Evolutionary conservation across 148 eudicot species (phyloP).

Genomic region (Spergularia marina): DNA sequence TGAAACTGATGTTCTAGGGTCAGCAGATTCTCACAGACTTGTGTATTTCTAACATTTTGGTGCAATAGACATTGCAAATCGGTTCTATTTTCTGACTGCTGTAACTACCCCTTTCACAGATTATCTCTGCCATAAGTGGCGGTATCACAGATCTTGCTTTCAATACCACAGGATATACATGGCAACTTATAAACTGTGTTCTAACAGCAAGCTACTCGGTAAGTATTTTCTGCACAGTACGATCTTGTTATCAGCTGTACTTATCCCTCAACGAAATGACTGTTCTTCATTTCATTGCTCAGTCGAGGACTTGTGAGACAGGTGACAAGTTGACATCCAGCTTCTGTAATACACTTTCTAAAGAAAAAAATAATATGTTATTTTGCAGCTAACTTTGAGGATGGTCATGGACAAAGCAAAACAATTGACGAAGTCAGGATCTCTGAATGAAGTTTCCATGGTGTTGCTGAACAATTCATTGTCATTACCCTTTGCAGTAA

Average conservation of each 20-base stretch:
- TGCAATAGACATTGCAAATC: neutral
- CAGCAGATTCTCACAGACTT: neutral
- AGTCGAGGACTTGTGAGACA: neutral
- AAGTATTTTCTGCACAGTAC: conserved; percentile 22
- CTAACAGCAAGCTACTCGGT: conserved; percentile 80
- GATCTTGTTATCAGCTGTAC: conserved; percentile 1
- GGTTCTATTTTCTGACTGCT: neutral
- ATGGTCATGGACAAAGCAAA: conserved; percentile 85
- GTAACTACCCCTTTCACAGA: conserved; percentile 35
- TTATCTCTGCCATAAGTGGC: conserved; percentile 73
- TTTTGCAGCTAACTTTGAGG: conserved; percentile 66
- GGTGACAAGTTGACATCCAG: neutral
- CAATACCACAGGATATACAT: conserved; percentile 60
- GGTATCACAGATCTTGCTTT: conserved; percentile 79
- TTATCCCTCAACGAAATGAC: neutral
- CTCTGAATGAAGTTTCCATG: conserved; percentile 86
- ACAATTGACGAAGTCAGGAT: conserved; percentile 62
- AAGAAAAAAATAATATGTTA: neutral
- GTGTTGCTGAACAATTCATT: conserved; percentile 75
- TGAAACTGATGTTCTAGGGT: neutral
- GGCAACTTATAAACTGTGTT: conserved; percentile 71
- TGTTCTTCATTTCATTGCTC: neutral
- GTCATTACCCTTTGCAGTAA: conserved; percentile 65
- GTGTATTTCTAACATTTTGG: neutral
- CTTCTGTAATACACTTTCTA: neutral